Conservation (phyloP, 768 basidiomycete genomes). For the Macrolepiota dolichaula region DNA sequence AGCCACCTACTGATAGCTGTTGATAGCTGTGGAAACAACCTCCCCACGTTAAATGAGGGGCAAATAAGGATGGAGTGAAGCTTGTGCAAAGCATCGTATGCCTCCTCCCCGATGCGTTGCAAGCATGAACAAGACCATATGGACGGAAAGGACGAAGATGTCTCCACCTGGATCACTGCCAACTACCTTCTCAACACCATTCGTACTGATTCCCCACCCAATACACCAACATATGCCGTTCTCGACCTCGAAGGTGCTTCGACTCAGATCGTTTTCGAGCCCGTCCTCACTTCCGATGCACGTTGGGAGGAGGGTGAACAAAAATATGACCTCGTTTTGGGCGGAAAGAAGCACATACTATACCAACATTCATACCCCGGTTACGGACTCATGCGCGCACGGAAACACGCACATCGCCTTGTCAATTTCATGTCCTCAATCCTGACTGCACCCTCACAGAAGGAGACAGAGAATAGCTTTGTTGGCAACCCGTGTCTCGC, state of each 20-base stretch:
- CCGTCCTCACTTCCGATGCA: conserved; percentile 46
- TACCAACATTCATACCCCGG: conserved; percentile 99
- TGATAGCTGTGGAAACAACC: too few relatives aligned
- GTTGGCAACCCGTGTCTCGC: conserved; percentile 84
- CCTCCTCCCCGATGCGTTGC: too few relatives aligned
- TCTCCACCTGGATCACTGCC: conserved; percentile 98
- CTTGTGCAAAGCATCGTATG: too few relatives aligned
- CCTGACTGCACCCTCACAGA: conserved; percentile 18
- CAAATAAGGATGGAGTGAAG: too few relatives aligned
- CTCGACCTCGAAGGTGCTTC: conserved; percentile 96
- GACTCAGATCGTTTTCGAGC: conserved; percentile 97
- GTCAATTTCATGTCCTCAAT: conserved; percentile 80
- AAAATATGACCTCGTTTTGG: conserved; percentile 81
- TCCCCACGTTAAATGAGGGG: too few relatives aligned
- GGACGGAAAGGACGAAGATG: conserved; percentile 95
- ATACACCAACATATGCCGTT: conserved; percentile 70
- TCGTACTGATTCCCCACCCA: conserved; percentile 43
- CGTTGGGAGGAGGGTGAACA: conserved; percentile 77
- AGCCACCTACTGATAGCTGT: too few relatives aligned
- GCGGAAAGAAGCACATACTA: conserved; percentile 63
- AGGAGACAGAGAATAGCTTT: conserved; percentile 11
- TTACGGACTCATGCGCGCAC: conserved; percentile 89
- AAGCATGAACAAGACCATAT: too few relatives aligned
- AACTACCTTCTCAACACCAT: conserved; percentile 87
- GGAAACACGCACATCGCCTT: conserved; percentile 81